These are phyloP conservation scores for Termitomyces sp. DNA, from an alignment of 768 basidiomycete species.

Conservation along the genomic window DNA sequence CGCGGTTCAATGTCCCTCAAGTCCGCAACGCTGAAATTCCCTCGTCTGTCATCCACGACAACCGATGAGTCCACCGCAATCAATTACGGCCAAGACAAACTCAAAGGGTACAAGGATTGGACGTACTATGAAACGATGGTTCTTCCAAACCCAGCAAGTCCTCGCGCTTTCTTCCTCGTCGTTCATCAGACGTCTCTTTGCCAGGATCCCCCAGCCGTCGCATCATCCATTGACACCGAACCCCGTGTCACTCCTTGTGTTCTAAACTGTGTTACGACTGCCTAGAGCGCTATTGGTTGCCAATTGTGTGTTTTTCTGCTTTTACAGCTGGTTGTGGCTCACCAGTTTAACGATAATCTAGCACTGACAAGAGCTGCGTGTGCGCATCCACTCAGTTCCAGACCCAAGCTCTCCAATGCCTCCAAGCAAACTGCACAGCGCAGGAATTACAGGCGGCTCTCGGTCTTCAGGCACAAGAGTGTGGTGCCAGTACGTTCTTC, in stretches of 20 bases:
- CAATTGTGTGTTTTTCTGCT: background rate
- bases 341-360: background rate
- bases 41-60: constrained; percentile 19
- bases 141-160: too few relatives aligned
- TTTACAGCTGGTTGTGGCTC: too few relatives aligned
- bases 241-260: constrained; percentile 6
- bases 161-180: too few relatives aligned
- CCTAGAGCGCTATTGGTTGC: constrained; percentile 3
- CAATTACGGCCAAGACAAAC: too few relatives aligned
- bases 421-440: constrained; percentile 9
- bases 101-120: too few relatives aligned
- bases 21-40: constrained; percentile 57
- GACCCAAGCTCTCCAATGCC: constrained; percentile 10
- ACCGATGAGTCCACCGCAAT: too few relatives aligned
- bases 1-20: constrained; percentile 88
- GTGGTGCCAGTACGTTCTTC: constrained; percentile 5
- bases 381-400: constrained; percentile 15
- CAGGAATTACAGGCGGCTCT: constrained; percentile 9
- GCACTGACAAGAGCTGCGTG: constrained; percentile 11
- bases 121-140: too few relatives aligned
- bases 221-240: too few relatives aligned
- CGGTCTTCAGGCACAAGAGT: constrained; percentile 8
- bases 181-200: too few relatives aligned
- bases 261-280: constrained; percentile 5
- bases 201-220: too few relatives aligned